Percentiles rank a stretch among this genome's conserved stretches.
These are phyloP conservation scores for Calophaca sinica DNA, from an alignment of 306 rosid species.

Conservation along the genomic window DNA sequence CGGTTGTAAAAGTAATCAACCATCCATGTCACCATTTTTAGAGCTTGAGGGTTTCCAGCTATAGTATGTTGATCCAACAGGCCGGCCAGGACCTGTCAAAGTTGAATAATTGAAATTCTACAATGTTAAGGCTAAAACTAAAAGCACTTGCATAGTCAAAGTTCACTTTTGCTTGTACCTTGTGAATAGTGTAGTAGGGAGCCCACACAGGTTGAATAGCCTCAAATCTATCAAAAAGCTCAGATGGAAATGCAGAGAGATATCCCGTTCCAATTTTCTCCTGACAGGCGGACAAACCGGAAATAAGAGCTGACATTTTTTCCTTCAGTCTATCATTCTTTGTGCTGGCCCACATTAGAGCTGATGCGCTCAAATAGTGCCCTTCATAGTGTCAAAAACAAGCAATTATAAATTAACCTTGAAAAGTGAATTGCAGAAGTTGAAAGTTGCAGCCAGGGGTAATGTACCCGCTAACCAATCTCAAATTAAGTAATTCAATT, in stretches of 20 bases:
- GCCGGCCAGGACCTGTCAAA: conserved; percentile 82
- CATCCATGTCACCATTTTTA: conserved; percentile 80
- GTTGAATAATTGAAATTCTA: conserved; percentile 17
- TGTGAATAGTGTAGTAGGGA: conserved; percentile 97
- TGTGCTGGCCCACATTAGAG: conserved; percentile 92
- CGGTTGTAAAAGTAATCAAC: conserved; percentile 88
- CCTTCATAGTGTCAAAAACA: conserved; percentile 64
- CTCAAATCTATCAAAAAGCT: conserved; percentile 75
- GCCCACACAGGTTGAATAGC: conserved; percentile 76
- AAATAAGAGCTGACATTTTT: conserved; percentile 70
- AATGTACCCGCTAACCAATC: conserved; percentile 17
- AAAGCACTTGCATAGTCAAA: conserved; percentile 35
- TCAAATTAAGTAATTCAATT: conserved; percentile 27
- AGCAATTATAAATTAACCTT: conserved; percentile 29
- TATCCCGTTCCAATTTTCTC: conserved; percentile 76
- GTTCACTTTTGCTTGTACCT: conserved; percentile 59
- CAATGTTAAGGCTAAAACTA: background rate
- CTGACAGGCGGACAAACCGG: conserved; percentile 72
- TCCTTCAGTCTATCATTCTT: conserved; percentile 57
- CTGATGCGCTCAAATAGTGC: conserved; percentile 92
- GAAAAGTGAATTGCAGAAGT: conserved; percentile 32
- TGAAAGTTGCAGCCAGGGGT: conserved; percentile 31
- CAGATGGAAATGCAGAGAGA: conserved; percentile 90
- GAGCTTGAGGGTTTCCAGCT: conserved; percentile 68
- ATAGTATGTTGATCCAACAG: conserved; percentile 79